phyloP scores from a whole-genome alignment of 768 basidiomycete genomes.

The Lactifluus rugatus region DNA sequence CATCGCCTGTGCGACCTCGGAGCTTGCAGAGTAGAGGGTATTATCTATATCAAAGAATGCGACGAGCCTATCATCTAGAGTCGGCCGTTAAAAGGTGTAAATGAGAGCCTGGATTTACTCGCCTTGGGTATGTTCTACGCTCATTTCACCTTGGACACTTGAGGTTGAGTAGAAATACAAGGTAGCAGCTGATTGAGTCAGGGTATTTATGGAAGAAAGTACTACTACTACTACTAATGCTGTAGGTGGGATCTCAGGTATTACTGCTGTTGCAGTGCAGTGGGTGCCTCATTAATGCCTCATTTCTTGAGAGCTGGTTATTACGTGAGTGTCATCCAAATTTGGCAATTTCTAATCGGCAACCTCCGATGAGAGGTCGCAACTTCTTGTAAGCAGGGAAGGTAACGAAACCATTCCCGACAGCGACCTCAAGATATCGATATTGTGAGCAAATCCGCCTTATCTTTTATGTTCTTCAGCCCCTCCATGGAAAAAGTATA shows the following conservation, averaged over 20 bases:
- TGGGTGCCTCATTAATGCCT: too few relatives aligned
- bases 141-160: background rate
- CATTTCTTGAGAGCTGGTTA: background rate
- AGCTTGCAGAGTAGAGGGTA: conserved; percentile 71
- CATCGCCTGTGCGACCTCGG: conserved; percentile 72
- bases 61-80: conserved; percentile 45
- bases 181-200: too few relatives aligned
- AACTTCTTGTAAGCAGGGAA: conserved; percentile 15
- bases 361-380: conserved; percentile 5
- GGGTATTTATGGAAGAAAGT: too few relatives aligned
- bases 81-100: background rate
- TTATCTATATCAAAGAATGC: conserved; percentile 87
- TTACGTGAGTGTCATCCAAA: background rate
- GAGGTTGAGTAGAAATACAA: too few relatives aligned
- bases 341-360: background rate
- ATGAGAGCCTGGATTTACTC: background rate
- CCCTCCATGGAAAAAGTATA: background rate
- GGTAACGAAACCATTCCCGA: conserved; percentile 21
- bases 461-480: conserved; percentile 5
- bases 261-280: too few relatives aligned
- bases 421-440: conserved; percentile 36
- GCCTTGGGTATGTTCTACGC: conserved; percentile 8
- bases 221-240: too few relatives aligned
- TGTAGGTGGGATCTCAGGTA: too few relatives aligned
- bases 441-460: conserved; percentile 31